phyloP scores from a whole-genome alignment of 129 eudicot species.

The Calendula officinalis region DNA sequence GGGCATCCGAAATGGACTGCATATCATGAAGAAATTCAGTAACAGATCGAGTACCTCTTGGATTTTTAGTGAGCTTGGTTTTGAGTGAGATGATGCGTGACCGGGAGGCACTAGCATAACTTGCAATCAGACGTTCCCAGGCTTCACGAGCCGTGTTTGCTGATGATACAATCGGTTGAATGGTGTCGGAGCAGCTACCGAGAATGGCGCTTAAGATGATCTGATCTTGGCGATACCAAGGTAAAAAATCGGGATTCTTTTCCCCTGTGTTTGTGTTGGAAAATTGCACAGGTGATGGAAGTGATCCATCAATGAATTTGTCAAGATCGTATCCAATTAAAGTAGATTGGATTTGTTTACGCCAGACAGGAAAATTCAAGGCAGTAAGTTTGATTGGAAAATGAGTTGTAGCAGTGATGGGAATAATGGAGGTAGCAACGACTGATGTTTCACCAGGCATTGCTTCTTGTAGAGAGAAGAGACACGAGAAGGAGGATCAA shows the following conservation, averaged over 20 bases:
- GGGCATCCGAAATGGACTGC: background rate
- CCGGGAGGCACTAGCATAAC: conserved; percentile 4
- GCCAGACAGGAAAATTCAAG: background rate
- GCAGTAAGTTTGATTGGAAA: conserved; percentile 7
- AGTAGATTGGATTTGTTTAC: background rate
- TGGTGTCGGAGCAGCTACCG: conserved; percentile 6
- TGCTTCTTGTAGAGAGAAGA: too few relatives aligned
- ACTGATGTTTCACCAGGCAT: too few relatives aligned
- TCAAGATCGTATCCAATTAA: conserved; percentile 5
- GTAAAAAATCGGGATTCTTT: background rate
- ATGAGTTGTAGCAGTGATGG: background rate
- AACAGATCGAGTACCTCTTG: background rate
- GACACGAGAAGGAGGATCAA: too few relatives aligned
- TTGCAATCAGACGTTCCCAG: background rate
- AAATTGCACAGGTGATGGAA: background rate
- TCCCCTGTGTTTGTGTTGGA: too few relatives aligned
- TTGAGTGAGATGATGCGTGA: background rate
- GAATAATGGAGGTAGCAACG: background rate
- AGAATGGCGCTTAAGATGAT: background rate
- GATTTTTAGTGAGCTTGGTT: background rate
- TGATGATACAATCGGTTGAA: conserved; percentile 1
- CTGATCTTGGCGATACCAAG: conserved; percentile 8
- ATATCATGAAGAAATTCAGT: conserved; percentile 5
- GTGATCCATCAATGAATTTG: background rate
- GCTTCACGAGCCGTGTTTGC: conserved; percentile 1